phyloP scores from a whole-genome alignment of 2,329 filamentous ascomycete species.

The Diplodia intermedia region DNA sequence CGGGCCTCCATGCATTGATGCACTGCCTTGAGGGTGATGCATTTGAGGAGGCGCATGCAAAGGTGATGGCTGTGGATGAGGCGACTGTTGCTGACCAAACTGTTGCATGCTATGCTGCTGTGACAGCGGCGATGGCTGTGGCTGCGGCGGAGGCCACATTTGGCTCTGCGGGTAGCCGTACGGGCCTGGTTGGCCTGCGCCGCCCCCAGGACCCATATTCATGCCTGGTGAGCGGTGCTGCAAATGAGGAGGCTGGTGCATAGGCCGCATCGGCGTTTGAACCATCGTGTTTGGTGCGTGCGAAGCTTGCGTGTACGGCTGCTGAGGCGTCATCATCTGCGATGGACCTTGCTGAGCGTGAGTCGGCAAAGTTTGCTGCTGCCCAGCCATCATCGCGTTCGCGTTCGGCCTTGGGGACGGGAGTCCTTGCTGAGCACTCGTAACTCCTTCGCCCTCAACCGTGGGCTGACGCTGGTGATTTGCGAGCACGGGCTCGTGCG shows the following conservation, averaged over 20 bases:
- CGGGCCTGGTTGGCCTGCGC: conserved; percentile 52
- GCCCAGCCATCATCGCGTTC: conserved; percentile 62
- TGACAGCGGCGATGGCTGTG: conserved; percentile 57
- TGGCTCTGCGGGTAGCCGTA: conserved; percentile 55
- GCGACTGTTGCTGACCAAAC: conserved; percentile 53
- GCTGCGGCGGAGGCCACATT: conserved; percentile 58
- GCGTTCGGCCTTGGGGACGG: conserved; percentile 64
- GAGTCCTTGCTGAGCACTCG: conserved; percentile 53
- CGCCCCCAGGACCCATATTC: conserved; percentile 48
- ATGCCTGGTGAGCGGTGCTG: conserved; percentile 70
- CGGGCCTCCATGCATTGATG: conserved; percentile 49
- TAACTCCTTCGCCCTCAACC: conserved; percentile 48
- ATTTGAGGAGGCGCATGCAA: conserved; percentile 59
- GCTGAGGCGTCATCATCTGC: conserved; percentile 70
- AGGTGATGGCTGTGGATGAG: conserved; percentile 56
- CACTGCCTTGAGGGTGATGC: conserved; percentile 52
- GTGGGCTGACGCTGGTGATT: conserved; percentile 51
- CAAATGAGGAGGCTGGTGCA: conserved; percentile 70
- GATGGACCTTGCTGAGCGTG: conserved; percentile 64
- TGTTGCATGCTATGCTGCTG: conserved; percentile 53
- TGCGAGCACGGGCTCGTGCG: conserved; percentile 76
- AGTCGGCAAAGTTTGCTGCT: conserved; percentile 64
- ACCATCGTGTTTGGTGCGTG: conserved; percentile 68
- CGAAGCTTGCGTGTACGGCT: conserved; percentile 63
- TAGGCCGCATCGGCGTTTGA: conserved; percentile 75